These are phyloP conservation scores for Phytophthora multivora DNA, from an alignment of 352 stramenopile genomes.

Conservation along the genomic window DNA sequence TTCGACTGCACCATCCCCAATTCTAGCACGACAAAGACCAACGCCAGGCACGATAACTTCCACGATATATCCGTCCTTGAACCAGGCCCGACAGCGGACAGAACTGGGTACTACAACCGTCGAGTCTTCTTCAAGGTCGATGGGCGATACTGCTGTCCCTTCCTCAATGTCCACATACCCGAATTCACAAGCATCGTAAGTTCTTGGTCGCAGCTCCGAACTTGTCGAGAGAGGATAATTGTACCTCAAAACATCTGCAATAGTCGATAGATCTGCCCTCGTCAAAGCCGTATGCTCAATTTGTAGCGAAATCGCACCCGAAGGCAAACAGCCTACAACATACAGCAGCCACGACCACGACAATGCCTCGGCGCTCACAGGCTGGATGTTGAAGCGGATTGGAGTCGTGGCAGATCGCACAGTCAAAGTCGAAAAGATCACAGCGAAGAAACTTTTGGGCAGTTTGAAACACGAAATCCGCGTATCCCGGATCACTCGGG, in stretches of 20 bases:
- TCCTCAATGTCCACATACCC: neutral
- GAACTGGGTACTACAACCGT: neutral
- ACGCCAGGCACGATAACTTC: neutral
- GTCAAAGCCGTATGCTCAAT: neutral
- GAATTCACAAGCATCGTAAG: neutral
- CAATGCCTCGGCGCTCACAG: neutral
- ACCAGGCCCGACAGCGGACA: neutral
- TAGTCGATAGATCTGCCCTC: neutral
- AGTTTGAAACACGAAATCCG: neutral
- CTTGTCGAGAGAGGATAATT: neutral
- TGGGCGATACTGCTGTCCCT: neutral
- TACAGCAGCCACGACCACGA: neutral
- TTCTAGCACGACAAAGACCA: neutral
- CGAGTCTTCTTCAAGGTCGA: neutral
- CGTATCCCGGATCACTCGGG: neutral
- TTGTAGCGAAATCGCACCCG: neutral
- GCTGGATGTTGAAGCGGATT: neutral
- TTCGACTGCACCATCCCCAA: neutral
- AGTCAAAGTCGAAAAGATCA: neutral
- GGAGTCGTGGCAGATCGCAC: neutral
- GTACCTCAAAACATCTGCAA: neutral
- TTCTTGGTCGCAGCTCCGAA: neutral
- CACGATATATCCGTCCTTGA: neutral
- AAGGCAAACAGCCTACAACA: neutral
- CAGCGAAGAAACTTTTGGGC: neutral